Evolutionary conservation across 257 asterid species (phyloP).

Genomic region (Lavandula angustifolia): DNA sequence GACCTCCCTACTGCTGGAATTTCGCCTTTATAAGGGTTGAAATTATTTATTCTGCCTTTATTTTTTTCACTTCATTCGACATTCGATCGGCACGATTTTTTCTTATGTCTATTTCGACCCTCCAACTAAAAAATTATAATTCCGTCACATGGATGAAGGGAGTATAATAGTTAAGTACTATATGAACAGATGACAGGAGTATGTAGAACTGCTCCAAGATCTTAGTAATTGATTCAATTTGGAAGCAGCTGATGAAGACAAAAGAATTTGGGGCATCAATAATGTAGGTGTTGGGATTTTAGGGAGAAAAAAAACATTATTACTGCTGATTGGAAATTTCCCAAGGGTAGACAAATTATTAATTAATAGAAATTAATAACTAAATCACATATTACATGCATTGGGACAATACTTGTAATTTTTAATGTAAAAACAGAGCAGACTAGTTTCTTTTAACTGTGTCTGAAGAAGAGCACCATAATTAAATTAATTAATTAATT

Average conservation of each 20-base stretch:
- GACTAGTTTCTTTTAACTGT: too few relatives aligned
- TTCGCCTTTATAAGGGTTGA: too few relatives aligned
- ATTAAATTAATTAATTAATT: too few relatives aligned
- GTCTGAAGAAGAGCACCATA: too few relatives aligned
- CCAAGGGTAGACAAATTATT: constrained; percentile 11
- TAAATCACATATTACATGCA: background rate
- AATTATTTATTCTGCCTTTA: too few relatives aligned
- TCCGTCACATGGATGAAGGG: too few relatives aligned
- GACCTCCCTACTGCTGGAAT: too few relatives aligned
- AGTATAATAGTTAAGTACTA: too few relatives aligned
- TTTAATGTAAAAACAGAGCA: background rate
- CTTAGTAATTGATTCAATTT: constrained; percentile 16
- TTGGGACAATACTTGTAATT: constrained; percentile 24
- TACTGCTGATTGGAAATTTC: constrained; percentile 27
- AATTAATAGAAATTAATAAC: background rate
- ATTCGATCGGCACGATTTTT: too few relatives aligned
- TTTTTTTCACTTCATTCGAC: too few relatives aligned
- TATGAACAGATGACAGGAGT: background rate
- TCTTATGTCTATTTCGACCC: too few relatives aligned
- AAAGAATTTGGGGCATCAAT: background rate
- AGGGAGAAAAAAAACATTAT: constrained; percentile 17
- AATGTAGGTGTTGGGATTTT: constrained; percentile 16
- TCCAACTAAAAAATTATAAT: too few relatives aligned
- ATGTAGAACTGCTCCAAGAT: constrained; percentile 18
- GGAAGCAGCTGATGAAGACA: background rate